Evolutionary conservation across 2,329 filamentous ascomycete species (phyloP).

Genomic region (Paracorniculantispora psalliotae): DNA sequence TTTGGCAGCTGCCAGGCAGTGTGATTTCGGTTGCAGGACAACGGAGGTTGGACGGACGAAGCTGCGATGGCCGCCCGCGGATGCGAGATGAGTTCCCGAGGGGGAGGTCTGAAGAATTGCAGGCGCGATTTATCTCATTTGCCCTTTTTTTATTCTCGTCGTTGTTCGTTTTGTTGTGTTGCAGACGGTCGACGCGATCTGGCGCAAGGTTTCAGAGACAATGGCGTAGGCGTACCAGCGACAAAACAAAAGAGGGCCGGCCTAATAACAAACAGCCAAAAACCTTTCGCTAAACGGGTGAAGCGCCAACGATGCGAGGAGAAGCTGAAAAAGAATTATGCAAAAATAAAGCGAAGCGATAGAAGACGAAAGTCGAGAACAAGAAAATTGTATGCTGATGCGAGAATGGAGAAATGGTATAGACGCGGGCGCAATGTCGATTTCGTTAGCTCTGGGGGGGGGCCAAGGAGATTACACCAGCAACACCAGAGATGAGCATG

Average conservation of each 20-base stretch:
- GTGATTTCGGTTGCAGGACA: slow-evolving; percentile 12
- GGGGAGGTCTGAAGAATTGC: not conserved
- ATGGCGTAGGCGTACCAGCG: not conserved
- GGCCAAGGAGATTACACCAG: slow-evolving; percentile 9
- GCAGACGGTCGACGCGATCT: not conserved
- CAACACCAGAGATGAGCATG: slow-evolving; percentile 3
- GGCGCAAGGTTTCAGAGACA: slow-evolving; percentile 2
- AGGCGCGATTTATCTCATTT: slow-evolving; percentile 1
- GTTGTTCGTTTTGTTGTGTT: not conserved
- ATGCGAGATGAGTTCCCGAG: not conserved
- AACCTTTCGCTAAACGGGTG: not conserved
- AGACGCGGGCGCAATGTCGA: not conserved
- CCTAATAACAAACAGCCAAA: slow-evolving; percentile 8
- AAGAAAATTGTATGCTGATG: not conserved
- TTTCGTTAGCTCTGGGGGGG: slow-evolving; percentile 1
- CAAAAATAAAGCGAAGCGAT: not conserved
- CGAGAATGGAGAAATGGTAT: not conserved
- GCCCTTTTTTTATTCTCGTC: not conserved
- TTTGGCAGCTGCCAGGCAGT: slow-evolving; percentile 17
- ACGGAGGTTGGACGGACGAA: slow-evolving; percentile 15
- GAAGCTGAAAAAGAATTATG: not conserved
- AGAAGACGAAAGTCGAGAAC: not conserved
- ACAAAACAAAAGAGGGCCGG: slow-evolving; percentile 8
- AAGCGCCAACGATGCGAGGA: not conserved
- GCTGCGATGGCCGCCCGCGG: not conserved